Base-by-base conservation (phyloP, 768 basidiomycete species). In the Leccinellum albellum region DNA sequence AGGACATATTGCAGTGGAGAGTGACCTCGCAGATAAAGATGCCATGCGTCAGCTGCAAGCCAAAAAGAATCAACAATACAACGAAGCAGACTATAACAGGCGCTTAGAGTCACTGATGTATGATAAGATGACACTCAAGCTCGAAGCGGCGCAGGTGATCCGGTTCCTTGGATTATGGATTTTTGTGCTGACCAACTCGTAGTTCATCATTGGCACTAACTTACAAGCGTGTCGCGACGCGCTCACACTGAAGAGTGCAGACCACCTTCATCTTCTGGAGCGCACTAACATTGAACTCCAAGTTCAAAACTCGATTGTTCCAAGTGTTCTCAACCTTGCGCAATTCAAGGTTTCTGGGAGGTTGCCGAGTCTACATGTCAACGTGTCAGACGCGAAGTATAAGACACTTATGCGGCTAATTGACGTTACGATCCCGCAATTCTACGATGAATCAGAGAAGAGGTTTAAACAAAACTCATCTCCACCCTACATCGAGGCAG, bases 91-190 rank as follows among this genome's bases (percentile, higher is more conserved):
- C 64, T 94, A 89, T 72, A 42, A 42, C 40, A 79, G 79, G 63
- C 81, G 84, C 53, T 78, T 99, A 24, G 94, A 98, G 72, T 87
- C 87, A 3, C 75, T 98, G 33, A 96, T 98, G 93, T 99, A 98
- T 66, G 97, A 99, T 73, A 90, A 88, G 61, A 78, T 97, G 62
- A 82, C 81, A 12, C 78, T 99, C 35, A 85, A 83, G 55, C 80
- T 99, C 17, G 80, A 94, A 63, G 87, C 89, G 45, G 94, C 97
- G 13, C 96, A 98, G 85, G 94, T 95, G 59, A 55, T 50, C 23
- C n/a, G 24, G 31, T 46, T 33, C 29, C 12, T 35, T 50, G 35
- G 23, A 57, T 45, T 46, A 20, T 3, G 7, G 37, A n/a, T 31
- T 52, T n/a, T 52, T 28, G n/a, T 47, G 35, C 51, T 67, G 29